These are phyloP conservation scores for Alternaria hordeiaustralica DNA, from an alignment of 2,329 filamentous ascomycete species.

Conservation along the genomic window DNA sequence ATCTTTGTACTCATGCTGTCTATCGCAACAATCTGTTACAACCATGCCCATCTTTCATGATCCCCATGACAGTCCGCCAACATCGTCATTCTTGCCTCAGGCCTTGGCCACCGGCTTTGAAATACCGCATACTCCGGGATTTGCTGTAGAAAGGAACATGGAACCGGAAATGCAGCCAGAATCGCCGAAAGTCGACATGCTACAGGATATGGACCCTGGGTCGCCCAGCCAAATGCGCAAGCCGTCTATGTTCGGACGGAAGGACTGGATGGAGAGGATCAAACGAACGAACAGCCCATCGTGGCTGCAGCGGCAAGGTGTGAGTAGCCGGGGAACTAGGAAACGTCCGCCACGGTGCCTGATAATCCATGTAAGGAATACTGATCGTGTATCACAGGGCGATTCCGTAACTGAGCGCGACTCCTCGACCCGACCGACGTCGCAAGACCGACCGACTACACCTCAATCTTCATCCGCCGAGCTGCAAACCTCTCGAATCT, in stretches of 20 bases:
- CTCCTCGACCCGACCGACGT: constrained; percentile 24
- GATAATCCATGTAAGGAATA: background rate
- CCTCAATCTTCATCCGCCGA: constrained; percentile 47
- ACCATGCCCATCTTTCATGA: constrained; percentile 52
- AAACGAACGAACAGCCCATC: constrained; percentile 79
- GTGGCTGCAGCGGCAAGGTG: constrained; percentile 69
- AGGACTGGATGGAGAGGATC: constrained; percentile 81
- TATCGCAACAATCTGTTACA: constrained; percentile 18
- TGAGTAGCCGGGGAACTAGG: constrained; percentile 31
- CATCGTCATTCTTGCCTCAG: constrained; percentile 23
- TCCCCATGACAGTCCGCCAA: constrained; percentile 36
- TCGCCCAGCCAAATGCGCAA: constrained; percentile 30
- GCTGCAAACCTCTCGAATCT: constrained; percentile 41
- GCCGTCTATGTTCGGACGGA: constrained; percentile 62
- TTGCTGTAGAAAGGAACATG: constrained; percentile 12
- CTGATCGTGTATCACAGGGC: constrained; percentile 29
- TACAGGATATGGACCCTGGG: constrained; percentile 16
- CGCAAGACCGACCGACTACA: constrained; percentile 37
- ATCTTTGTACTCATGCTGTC: constrained; percentile 35
- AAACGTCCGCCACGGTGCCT: background rate
- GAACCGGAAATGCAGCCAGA: constrained; percentile 14
- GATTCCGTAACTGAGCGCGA: constrained; percentile 16
- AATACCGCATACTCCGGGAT: constrained; percentile 21
- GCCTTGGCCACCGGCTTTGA: constrained; percentile 18
- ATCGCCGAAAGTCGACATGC: constrained; percentile 3